A percentile compares a stretch with the other conserved stretches of the same genome.
Conservation (phyloP, 768 basidiomycete genomes). For the Lentinus tigrinus region DNA sequence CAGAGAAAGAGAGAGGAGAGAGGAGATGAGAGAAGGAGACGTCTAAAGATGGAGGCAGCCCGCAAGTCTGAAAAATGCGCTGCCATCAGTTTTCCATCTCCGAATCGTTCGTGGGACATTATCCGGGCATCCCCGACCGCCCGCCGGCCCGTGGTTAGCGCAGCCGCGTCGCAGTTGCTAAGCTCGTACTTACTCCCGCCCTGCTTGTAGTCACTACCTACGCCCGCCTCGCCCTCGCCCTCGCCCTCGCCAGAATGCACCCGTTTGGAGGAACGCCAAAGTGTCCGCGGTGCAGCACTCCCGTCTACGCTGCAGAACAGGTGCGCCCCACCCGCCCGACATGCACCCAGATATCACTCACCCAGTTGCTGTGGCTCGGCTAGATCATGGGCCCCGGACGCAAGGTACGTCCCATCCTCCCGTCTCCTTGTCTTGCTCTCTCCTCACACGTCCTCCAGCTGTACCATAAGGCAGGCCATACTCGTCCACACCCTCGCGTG, state of each 20-base stretch:
- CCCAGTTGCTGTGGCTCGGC: constrained; percentile 7
- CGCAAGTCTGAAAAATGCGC: constrained; percentile 15
- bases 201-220: too few species aligned
- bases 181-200: background rate
- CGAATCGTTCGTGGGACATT: constrained; percentile 29
- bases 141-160: background rate
- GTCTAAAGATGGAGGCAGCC: constrained; percentile 1
- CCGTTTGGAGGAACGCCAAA: constrained; percentile 68
- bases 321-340: constrained; percentile 34
- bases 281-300: constrained; percentile 73
- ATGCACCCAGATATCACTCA: background rate
- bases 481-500: background rate
- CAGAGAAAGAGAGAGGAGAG: constrained; percentile 27
- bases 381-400: constrained; percentile 86
- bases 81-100: constrained; percentile 39
- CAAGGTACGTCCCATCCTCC: constrained; percentile 53
- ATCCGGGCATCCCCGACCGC: constrained; percentile 27
- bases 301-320: constrained; percentile 89
- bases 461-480: constrained; percentile 66
- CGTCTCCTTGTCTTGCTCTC: background rate
- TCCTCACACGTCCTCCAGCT: constrained; percentile 43
- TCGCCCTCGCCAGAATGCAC: constrained; percentile 48
- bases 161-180: background rate
- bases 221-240: background rate
- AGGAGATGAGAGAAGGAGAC: constrained; percentile 27